Evolutionary conservation across 768 basidiomycete species (phyloP), one percentile per base, ranked within the genome.

Genomic region (Daedaleopsis nitida): DNA sequence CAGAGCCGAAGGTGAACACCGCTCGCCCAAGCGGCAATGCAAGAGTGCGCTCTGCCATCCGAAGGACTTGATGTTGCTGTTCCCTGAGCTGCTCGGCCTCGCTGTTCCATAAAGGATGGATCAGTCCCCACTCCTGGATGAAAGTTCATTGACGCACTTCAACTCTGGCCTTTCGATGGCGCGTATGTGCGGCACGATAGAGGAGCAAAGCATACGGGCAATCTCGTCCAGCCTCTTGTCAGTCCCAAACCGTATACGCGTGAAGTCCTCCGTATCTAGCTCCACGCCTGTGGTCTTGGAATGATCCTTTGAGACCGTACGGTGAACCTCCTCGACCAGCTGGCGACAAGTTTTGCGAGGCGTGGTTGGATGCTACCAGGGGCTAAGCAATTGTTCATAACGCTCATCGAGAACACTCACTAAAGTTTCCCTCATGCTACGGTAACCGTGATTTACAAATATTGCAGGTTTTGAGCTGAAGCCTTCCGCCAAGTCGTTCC

Each of bases 201-300:
- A 91, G 0, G 93, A 96, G 65, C 91, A 92, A 17, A 99, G 74
- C 84, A 98, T 91, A 1, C 94, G 83, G 13, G 89, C 88, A 5
- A 96, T 94, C 71, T 99, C 97, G 48, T 95, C 91, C 35, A 99
- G 72, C 39, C 96, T 82, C 19, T 90, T 83, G 75, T 99, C 97
- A 63, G 92, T 86, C 8, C 91, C 91, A 69, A 98, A 98, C 4
- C 96, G 86, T 52, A 95, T 89, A 54, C 86, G 86, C 0, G 91
- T 85, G 74, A 91, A 89, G 52, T 89, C 87, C 50, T 88, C 83
- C 39, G 87, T 73, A 52, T 86, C 85, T 5, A 92, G 74, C 57
- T 92, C 91, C 10, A 91, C 87, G 0, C 91, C 91, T 7, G 89
- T 82, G 14, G 85, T 80, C 5, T 79, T 76, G 54, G 85, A 81